Evolutionary conservation across 1,139 yeast species (phyloP).

Genomic region (Saccharomyces hybrid): DNA sequence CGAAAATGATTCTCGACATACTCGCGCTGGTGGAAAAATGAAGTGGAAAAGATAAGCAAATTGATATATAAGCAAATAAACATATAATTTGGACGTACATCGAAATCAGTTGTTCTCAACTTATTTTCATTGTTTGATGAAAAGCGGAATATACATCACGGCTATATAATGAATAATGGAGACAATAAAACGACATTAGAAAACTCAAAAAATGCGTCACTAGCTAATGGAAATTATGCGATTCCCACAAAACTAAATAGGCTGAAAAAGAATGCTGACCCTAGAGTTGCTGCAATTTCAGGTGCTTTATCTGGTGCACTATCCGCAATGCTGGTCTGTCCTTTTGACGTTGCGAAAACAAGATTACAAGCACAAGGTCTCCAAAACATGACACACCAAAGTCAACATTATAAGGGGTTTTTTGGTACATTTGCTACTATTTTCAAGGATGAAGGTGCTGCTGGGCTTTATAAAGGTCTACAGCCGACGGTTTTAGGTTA

Average conservation of each 20-base stretch:
- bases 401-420: constrained; percentile 46
- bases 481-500: constrained; percentile 90
- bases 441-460: constrained; percentile 64
- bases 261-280: constrained; percentile 15
- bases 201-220: not conserved
- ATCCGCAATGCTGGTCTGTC: constrained; percentile 88
- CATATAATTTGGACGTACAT: not conserved
- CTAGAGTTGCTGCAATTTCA: constrained; percentile 53
- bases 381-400: constrained; percentile 16
- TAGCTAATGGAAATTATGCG: not conserved
- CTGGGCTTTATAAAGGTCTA: constrained; percentile 84
- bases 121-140: not conserved
- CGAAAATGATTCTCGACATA: not conserved
- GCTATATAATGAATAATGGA: not conserved
- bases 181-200: not conserved
- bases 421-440: constrained; percentile 56
- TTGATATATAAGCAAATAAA: not conserved
- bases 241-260: not conserved
- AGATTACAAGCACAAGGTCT: constrained; percentile 88
- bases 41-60: not conserved
- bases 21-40: not conserved
- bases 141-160: not conserved
- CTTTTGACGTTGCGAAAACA: constrained; percentile 90
- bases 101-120: not conserved
- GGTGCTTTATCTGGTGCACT: constrained; percentile 92